Percentiles rank a stretch among this genome's conserved stretches.
These are phyloP conservation scores for Vachellia pachyceras DNA, from an alignment of 306 rosid species.

Conservation along the genomic window DNA sequence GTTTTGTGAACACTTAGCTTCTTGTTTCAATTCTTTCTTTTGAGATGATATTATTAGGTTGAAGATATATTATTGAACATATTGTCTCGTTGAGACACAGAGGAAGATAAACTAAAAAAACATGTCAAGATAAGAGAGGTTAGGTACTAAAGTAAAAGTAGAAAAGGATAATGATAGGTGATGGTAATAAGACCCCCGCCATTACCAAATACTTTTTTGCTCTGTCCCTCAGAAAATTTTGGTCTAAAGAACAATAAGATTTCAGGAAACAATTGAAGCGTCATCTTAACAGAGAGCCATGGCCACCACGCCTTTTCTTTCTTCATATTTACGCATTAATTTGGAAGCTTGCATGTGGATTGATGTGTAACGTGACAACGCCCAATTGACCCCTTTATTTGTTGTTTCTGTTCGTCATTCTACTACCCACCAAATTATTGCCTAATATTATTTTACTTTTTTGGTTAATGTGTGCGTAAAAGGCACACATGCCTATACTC, in stretches of 20 bases:
- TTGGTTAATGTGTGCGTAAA: background rate
- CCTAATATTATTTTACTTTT: background rate
- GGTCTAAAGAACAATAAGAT: slow-evolving; percentile 27
- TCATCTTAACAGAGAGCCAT: slow-evolving; percentile 15
- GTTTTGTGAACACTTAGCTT: slow-evolving; percentile 4
- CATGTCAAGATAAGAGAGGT: background rate
- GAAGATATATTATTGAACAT: slow-evolving; percentile 11
- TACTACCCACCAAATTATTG: background rate
- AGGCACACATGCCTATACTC: too few relatives aligned
- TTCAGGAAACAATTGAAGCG: slow-evolving; percentile 18
- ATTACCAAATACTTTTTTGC: slow-evolving; percentile 25
- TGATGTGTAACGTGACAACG: slow-evolving; percentile 8
- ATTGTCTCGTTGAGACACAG: too few relatives aligned
- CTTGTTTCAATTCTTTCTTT: slow-evolving; percentile 5
- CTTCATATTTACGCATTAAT: slow-evolving; percentile 30
- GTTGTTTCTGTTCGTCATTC: background rate
- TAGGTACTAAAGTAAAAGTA: slow-evolving; percentile 8
- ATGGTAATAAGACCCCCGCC: slow-evolving; percentile 31
- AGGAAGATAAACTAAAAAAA: slow-evolving; percentile 14
- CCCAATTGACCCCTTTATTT: slow-evolving; percentile 13
- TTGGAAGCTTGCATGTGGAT: slow-evolving; percentile 16
- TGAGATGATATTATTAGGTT: slow-evolving; percentile 1
- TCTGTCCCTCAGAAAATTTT: slow-evolving; percentile 15
- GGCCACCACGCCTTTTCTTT: slow-evolving; percentile 8
- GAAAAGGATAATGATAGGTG: slow-evolving; percentile 24